Percentiles rank a stretch among this genome's conserved stretches.
phyloP scores from a whole-genome alignment of 2,329 filamentous ascomycete genomes.

The Macrophomina tecta region DNA sequence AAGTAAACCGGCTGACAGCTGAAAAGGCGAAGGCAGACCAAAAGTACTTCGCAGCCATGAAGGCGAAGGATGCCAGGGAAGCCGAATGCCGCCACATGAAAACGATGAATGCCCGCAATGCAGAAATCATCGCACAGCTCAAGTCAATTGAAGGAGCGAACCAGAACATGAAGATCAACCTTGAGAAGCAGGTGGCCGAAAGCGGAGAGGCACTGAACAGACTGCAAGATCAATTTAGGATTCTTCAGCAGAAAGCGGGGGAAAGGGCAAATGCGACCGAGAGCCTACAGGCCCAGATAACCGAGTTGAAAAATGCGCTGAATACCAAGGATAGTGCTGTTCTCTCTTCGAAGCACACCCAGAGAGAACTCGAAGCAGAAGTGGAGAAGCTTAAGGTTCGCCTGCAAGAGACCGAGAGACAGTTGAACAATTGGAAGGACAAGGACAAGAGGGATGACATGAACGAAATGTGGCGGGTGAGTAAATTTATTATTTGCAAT shows the following conservation, averaged over 20 bases:
- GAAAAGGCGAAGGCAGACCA: constrained; percentile 98
- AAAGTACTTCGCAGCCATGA: constrained; percentile 96
- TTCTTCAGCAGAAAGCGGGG: constrained; percentile 71
- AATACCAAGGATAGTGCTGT: constrained; percentile 76
- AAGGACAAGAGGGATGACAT: constrained; percentile 54
- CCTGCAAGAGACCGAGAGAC: constrained; percentile 79
- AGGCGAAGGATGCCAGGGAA: constrained; percentile 85
- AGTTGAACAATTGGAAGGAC: constrained; percentile 82
- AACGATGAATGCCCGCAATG: constrained; percentile 84
- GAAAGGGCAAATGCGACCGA: constrained; percentile 76
- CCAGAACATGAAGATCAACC: constrained; percentile 75
- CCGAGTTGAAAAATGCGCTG: constrained; percentile 75
- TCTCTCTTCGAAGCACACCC: constrained; percentile 66
- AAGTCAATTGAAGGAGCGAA: constrained; percentile 88
- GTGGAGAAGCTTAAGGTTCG: constrained; percentile 79
- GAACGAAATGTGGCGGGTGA: constrained; percentile 53
- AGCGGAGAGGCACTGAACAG: constrained; percentile 78
- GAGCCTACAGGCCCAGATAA: constrained; percentile 74
- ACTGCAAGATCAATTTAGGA: constrained; percentile 74
- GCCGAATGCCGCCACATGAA: constrained; percentile 80
- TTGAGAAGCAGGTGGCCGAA: constrained; percentile 90
- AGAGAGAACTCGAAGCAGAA: constrained; percentile 70
- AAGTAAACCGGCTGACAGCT: constrained; percentile 72
- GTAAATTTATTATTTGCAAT: constrained; percentile 38
- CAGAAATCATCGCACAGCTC: constrained; percentile 89